phyloP scores from a whole-genome alignment of 2,329 filamentous ascomycete genomes.

The Hymenoscyphus fructigenus region DNA sequence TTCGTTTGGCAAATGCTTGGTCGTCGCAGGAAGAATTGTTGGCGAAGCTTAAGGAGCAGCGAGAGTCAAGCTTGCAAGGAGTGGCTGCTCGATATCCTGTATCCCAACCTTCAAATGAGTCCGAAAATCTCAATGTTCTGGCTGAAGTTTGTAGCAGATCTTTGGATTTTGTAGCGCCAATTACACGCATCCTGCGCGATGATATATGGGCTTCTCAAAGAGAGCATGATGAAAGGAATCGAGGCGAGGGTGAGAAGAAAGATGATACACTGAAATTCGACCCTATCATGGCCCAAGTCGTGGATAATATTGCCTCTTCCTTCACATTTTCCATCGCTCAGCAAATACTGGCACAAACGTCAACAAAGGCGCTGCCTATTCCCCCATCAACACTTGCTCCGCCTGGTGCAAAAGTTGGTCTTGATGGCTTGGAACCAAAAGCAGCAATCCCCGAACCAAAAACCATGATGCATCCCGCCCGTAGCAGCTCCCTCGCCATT shows the following conservation, averaged over 20 bases:
- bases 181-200: constrained; percentile 74
- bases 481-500: constrained; percentile 59
- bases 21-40: constrained; percentile 62
- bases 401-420: constrained; percentile 25
- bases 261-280: constrained; percentile 29
- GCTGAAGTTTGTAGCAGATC: constrained; percentile 83
- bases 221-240: constrained; percentile 13
- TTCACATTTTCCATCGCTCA: constrained; percentile 77
- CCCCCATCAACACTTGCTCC: constrained; percentile 55
- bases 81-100: constrained; percentile 53
- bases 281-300: constrained; percentile 49
- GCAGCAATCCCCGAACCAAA: constrained; percentile 65
- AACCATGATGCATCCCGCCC: constrained; percentile 67
- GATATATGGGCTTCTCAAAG: constrained; percentile 68
- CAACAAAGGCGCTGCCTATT: constrained; percentile 66
- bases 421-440: constrained; percentile 57
- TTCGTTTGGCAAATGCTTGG: constrained; percentile 76
- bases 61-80: constrained; percentile 56
- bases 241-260: constrained; percentile 39
- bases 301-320: constrained; percentile 74
- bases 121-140: constrained; percentile 76
- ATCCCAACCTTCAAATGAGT: constrained; percentile 52
- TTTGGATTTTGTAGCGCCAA: constrained; percentile 78
- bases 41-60: constrained; percentile 61
- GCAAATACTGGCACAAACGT: constrained; percentile 74